Evolutionary conservation across 108 stramenopile genomes (phyloP), one percentile per base, ranked within the genome.

Genomic region (Cyclostephanos invisitatus): DNA sequence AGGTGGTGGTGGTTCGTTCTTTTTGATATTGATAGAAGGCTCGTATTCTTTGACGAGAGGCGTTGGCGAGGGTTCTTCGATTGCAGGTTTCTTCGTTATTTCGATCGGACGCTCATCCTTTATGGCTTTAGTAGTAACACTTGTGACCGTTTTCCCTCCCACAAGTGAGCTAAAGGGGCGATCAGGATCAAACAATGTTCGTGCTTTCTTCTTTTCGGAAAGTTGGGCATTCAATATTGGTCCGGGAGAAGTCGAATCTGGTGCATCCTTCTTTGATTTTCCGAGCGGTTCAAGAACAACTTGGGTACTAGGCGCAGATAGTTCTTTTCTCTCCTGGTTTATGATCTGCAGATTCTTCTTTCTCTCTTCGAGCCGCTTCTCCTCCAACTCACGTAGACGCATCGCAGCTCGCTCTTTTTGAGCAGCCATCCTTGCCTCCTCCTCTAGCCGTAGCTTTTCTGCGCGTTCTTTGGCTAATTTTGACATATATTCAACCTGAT

Each of bases 401-500:
- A 78, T 75, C 28, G 55, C 73, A 0, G 83, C 89, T 25, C 75
- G 62, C 46, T 85, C 83, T 24, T 78, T 79, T 62, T 84, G 87
- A 54, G 72, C 76, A 9, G 25, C 35, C 40, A 77, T 71, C 51
- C 89, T 73, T 47, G 70, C 75, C 65, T 82, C 85, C 65, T 86
- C 89, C 66, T 89, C 89, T 6, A 69, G 51, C 29, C 80, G 81
- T 22, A 73, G 38, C 54, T 73, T 68, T 72, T 85, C 83, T n/a
- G 89, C 85, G 3, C 84, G 77, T 68, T 91, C 85, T 60, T 79
- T 85, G 24, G 89, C 89, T 22, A 88, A 54, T 55, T 74, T 81
- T 14, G 80, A 70, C 87, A 89, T 89, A 68, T 56, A 67, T 27
- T 74, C 66, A 14, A 18, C 64, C 53, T 87, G 81, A 25, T 80